A percentile compares a stretch with the other conserved stretches of the same genome.
phyloP scores from a whole-genome alignment of 2,329 filamentous ascomycete species.

The Lecanicillium sp. region DNA sequence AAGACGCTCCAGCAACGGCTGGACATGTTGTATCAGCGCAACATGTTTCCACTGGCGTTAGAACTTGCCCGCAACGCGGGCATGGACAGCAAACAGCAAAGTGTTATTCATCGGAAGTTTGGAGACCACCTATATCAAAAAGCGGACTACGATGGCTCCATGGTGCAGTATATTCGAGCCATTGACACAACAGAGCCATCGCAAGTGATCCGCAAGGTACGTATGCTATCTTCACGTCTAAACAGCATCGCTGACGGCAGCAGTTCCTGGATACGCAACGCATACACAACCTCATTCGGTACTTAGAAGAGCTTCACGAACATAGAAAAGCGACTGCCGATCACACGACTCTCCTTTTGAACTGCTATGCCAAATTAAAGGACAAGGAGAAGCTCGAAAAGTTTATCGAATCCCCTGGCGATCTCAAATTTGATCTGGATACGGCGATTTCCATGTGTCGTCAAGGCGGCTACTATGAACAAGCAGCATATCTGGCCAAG shows the following conservation, averaged over 20 bases:
- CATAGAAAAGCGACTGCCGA: slow-evolving; percentile 89
- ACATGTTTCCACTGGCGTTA: slow-evolving; percentile 86
- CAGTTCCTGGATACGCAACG: slow-evolving; percentile 93
- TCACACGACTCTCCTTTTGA: slow-evolving; percentile 88
- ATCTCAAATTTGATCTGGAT: slow-evolving; percentile 93
- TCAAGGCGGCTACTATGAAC: slow-evolving; percentile 93
- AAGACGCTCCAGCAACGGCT: slow-evolving; percentile 85
- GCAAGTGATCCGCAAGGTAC: slow-evolving; percentile 85
- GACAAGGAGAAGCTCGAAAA: slow-evolving; percentile 93
- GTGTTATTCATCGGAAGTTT: slow-evolving; percentile 86
- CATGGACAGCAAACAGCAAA: slow-evolving; percentile 74
- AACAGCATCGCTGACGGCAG: slow-evolving; percentile 21
- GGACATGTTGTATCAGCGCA: slow-evolving; percentile 88
- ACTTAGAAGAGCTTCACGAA: slow-evolving; percentile 92
- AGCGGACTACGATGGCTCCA: slow-evolving; percentile 94
- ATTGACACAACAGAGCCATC: slow-evolving; percentile 96
- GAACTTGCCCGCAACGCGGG: slow-evolving; percentile 87
- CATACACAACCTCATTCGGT: slow-evolving; percentile 96
- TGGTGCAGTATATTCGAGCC: slow-evolving; percentile 95
- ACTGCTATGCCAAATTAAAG: slow-evolving; percentile 97
- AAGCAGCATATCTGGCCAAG: slow-evolving; percentile 90
- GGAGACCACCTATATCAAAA: slow-evolving; percentile 94
- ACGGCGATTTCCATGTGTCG: slow-evolving; percentile 97
- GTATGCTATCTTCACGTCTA: not conserved
- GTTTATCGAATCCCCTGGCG: slow-evolving; percentile 92